Evolutionary conservation across 169 alveolate genomes (phyloP).

Genomic region (Plasmodium gonderi): DNA sequence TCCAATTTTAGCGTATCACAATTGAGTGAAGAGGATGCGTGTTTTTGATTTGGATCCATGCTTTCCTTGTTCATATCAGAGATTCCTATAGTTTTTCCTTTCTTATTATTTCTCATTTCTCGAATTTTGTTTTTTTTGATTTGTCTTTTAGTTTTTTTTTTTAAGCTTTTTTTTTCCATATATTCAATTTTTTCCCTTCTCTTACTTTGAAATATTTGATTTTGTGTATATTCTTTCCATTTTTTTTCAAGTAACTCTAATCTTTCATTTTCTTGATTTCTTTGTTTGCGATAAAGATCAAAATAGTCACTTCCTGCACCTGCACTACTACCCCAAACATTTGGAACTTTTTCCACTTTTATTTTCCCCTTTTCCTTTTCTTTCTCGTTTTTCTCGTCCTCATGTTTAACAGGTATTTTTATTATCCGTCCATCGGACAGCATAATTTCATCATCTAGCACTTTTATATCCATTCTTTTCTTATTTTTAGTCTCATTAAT

Average conservation of each 20-base stretch:
- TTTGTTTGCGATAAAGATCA: constrained; percentile 78
- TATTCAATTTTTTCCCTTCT: constrained; percentile 75
- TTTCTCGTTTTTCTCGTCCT: constrained; percentile 13
- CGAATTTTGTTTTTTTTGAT: constrained; percentile 74
- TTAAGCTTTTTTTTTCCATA: constrained; percentile 75
- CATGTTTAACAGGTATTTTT: constrained; percentile 60
- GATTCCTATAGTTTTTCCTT: not conserved
- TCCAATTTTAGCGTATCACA: not conserved
- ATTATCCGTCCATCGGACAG: constrained; percentile 78
- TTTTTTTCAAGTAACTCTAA: constrained; percentile 74
- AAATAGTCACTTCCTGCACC: constrained; percentile 88
- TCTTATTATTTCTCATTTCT: constrained; percentile 19
- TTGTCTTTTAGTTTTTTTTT: constrained; percentile 75
- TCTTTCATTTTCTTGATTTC: constrained; percentile 77
- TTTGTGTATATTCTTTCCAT: constrained; percentile 79
- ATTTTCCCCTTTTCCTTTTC: constrained; percentile 68
- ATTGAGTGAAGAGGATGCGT: not conserved
- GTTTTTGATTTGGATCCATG: not conserved
- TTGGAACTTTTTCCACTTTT: constrained; percentile 77
- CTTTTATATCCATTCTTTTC: constrained; percentile 19
- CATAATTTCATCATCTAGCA: constrained; percentile 75
- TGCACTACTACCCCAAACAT: constrained; percentile 86
- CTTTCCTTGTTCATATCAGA: not conserved
- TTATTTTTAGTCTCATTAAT: not conserved
- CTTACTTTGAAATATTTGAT: constrained; percentile 78